Evolutionary conservation across 2,329 filamentous ascomycete species (phyloP).

Genomic region (Camillea tinctor): DNA sequence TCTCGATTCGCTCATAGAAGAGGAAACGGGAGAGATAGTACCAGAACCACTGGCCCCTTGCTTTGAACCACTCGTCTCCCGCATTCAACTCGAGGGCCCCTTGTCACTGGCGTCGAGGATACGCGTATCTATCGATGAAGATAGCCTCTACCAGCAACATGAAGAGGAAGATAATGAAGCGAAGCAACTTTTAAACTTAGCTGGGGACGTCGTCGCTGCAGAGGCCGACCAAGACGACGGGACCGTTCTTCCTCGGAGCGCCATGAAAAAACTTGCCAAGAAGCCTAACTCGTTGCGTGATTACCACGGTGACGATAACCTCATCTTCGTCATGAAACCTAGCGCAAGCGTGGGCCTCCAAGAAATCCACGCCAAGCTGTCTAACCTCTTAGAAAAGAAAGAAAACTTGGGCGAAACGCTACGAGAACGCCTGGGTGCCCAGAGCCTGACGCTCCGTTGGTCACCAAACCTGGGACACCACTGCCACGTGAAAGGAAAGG

Average conservation of each 20-base stretch:
- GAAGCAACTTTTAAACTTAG: slow-evolving; percentile 68
- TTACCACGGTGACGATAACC: slow-evolving; percentile 56
- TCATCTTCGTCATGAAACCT: slow-evolving; percentile 65
- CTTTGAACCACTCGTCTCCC: slow-evolving; percentile 33
- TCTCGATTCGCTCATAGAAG: background rate
- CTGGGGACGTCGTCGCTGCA: slow-evolving; percentile 66
- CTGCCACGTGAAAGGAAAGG: slow-evolving; percentile 84
- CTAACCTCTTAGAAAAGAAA: slow-evolving; percentile 60
- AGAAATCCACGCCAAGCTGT: slow-evolving; percentile 67
- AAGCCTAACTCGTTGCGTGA: slow-evolving; percentile 50
- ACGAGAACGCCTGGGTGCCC: slow-evolving; percentile 57
- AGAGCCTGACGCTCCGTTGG: slow-evolving; percentile 78
- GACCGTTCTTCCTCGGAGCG: slow-evolving; percentile 53
- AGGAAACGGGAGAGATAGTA: slow-evolving; percentile 2
- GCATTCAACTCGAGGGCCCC: slow-evolving; percentile 67
- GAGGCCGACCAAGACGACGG: slow-evolving; percentile 62
- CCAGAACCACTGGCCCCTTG: slow-evolving; percentile 31
- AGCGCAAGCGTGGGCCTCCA: slow-evolving; percentile 65
- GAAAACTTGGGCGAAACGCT: slow-evolving; percentile 58
- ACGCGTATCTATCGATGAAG: slow-evolving; percentile 81
- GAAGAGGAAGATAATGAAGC: slow-evolving; percentile 71
- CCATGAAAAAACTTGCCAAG: slow-evolving; percentile 36
- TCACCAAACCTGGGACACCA: slow-evolving; percentile 85
- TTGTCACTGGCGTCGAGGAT: slow-evolving; percentile 69
- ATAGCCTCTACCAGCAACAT: slow-evolving; percentile 80